These are phyloP conservation scores for Kwoniella shivajii DNA, from an alignment of 1,284 basidiomycete species.

Conservation along the genomic window DNA sequence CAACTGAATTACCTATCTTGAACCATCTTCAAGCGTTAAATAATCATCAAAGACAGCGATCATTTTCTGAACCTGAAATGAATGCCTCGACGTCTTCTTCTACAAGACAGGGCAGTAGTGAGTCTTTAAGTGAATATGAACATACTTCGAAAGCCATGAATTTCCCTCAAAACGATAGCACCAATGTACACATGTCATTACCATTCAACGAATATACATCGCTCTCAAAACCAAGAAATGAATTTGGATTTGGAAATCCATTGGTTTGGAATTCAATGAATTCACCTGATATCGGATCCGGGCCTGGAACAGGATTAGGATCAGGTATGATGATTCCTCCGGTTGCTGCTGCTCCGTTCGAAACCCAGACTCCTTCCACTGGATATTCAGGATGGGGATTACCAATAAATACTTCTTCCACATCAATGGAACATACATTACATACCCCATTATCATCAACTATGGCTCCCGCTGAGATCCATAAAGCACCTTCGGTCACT, in stretches of 20 bases:
- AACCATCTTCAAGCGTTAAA: background rate
- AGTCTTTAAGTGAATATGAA: conserved; percentile 2
- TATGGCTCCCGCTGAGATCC: no score
- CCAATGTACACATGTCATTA: conserved; percentile 2
- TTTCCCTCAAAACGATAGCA: background rate
- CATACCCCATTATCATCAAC: background rate
- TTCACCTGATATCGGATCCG: background rate
- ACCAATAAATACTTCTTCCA: background rate
- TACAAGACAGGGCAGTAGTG: background rate
- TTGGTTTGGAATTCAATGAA: background rate
- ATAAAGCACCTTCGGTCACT: background rate
- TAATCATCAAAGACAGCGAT: conserved; percentile 12
- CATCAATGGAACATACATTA: background rate
- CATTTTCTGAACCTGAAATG: conserved; percentile 6
- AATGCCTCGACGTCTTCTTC: background rate
- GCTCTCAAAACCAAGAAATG: no score
- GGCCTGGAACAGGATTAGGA: background rate
- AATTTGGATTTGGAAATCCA: no score
- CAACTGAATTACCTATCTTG: background rate
- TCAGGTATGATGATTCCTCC: background rate
- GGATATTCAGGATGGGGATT: background rate
- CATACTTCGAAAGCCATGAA: background rate
- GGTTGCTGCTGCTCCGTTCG: background rate
- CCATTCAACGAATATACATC: background rate
- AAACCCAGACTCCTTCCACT: background rate